phyloP scores from a whole-genome alignment of 2,329 filamentous ascomycete species.

The Diaporthe ilicicola region DNA sequence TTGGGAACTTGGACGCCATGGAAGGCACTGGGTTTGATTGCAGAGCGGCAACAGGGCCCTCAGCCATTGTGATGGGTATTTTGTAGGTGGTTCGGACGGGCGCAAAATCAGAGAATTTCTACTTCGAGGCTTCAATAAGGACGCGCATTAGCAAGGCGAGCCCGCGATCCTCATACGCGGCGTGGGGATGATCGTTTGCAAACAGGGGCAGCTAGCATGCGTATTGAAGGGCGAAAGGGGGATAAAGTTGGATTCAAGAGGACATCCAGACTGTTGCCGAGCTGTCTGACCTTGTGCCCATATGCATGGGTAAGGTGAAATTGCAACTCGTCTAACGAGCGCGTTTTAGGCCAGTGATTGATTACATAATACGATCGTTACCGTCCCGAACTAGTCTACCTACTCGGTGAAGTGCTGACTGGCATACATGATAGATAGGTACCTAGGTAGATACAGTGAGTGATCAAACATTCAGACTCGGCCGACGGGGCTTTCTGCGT shows the following conservation, averaged over 20 bases:
- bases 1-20: conserved; percentile 12
- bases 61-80: conserved; percentile 33
- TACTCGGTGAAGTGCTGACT: neutral
- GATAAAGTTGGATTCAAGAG: conserved; percentile 4
- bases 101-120: conserved; percentile 24
- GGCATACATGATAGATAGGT: neutral
- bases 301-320: neutral
- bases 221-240: neutral
- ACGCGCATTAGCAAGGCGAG: conserved; percentile 22
- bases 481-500: neutral
- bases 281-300: neutral
- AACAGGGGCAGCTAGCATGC: conserved; percentile 5
- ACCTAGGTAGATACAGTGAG: neutral
- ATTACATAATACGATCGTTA: neutral
- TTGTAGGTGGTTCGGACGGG: conserved; percentile 6
- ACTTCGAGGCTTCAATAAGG: conserved; percentile 14
- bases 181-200: conserved; percentile 3
- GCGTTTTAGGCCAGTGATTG: neutral
- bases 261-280: conserved; percentile 13
- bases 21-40: conserved; percentile 14
- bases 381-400: neutral
- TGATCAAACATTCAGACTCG: neutral
- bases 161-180: conserved; percentile 12
- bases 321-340: conserved; percentile 13
- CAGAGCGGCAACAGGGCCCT: conserved; percentile 33